phyloP scores from a whole-genome alignment of 305 asterid species.

The Petunia hybrid region DNA sequence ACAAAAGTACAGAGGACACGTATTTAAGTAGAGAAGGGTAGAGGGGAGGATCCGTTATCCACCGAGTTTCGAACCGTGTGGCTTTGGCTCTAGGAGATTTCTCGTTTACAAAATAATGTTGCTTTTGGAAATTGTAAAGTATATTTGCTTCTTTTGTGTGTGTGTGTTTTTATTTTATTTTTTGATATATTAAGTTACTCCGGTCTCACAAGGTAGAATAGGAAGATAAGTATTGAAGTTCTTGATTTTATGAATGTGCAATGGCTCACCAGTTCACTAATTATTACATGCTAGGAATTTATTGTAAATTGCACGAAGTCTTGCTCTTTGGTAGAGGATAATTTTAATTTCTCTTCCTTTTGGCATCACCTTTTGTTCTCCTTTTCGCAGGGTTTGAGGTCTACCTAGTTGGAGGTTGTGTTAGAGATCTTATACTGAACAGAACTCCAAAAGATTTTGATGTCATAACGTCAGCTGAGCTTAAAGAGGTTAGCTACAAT shows the following conservation, averaged over 20 bases:
- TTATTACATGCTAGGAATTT: background rate
- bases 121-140: background rate
- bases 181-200: background rate
- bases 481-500: conserved; percentile 36
- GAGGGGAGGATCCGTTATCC: too few species aligned
- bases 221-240: background rate
- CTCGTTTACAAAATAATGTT: background rate
- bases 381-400: conserved; percentile 40
- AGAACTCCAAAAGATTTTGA: conserved; percentile 44
- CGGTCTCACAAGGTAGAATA: background rate
- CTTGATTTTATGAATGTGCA: background rate
- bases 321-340: background rate
- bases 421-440: conserved; percentile 43
- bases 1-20: too few species aligned
- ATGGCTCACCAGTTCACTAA: background rate
- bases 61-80: too few species aligned
- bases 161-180: background rate
- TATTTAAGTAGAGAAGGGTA: too few species aligned
- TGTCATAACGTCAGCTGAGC: conserved; percentile 46
- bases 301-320: background rate
- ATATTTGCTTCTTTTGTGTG: background rate
- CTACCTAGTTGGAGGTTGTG: conserved; percentile 47
- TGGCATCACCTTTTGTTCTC: background rate
- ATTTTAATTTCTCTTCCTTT: background rate
- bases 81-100: too few species aligned